These are phyloP conservation scores for Crithidia mellificae DNA, from an alignment of 208 protist genomes.

Conservation along the genomic window DNA sequence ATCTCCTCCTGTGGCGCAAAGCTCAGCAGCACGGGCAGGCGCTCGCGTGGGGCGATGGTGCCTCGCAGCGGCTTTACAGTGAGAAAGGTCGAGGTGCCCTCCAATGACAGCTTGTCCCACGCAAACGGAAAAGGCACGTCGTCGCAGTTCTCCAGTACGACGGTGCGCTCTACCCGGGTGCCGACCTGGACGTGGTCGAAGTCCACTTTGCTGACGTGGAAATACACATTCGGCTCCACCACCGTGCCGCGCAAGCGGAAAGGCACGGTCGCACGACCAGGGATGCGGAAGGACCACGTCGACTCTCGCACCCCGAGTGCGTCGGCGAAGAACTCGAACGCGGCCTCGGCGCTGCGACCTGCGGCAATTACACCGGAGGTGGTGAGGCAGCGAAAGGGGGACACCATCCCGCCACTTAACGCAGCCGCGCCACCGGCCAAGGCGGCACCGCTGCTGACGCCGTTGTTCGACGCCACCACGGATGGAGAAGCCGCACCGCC, in stretches of 20 bases:
- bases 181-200: constrained; percentile 93
- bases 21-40: constrained; percentile 70
- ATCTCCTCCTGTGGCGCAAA: constrained; percentile 93
- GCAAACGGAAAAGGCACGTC: constrained; percentile 91
- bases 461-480: too few relatives aligned
- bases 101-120: constrained; percentile 80
- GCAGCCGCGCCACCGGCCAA: neutral
- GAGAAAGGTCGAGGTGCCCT: constrained; percentile 55
- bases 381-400: constrained; percentile 92
- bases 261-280: constrained; percentile 78
- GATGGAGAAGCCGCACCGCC: too few relatives aligned
- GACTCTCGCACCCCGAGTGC: constrained; percentile 83
- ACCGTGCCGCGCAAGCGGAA: constrained; percentile 95
- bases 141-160: constrained; percentile 94
- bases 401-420: constrained; percentile 24
- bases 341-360: constrained; percentile 94
- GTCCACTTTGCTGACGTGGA: constrained; percentile 88
- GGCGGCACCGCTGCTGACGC: neutral
- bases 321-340: constrained; percentile 95
- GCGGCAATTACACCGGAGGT: constrained; percentile 67
- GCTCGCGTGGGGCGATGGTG: constrained; percentile 70
- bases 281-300: constrained; percentile 93
- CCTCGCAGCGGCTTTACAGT: constrained; percentile 81
- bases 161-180: constrained; percentile 56
- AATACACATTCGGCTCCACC: constrained; percentile 91